Base-by-base conservation (phyloP, 176 grass and related monocot genomes). In the Aegilops tauschii region DNA sequence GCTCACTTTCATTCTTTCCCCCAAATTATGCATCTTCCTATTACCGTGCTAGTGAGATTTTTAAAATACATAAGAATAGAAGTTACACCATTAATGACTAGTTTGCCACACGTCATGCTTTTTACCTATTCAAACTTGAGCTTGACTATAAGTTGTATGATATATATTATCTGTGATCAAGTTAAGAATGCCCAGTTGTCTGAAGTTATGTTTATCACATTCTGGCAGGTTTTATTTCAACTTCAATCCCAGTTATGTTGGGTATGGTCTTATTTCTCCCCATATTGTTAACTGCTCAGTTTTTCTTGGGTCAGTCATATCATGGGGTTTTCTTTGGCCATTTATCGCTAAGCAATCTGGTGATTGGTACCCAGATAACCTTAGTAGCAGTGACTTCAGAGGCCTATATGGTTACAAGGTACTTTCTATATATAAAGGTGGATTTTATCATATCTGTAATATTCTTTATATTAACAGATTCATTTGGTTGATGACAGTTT, bases 181-280 rank as follows among this genome's bases (percentile, higher is more conserved):
- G 3, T 66, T 45, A 65, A 80, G 31, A 81, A 56, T 35, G 17
- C 9, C 34, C 47, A 70, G 62, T 44, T 12, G 3, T 28, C 81
- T 76, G 40, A 77, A 64, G 11, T 84, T 65, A 6, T 14, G 13
- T 76, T 56, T 50, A 58, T 63, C 25, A 10, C 47, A 54, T 73
- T 35, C 17, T 13, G 72, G 54, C 84, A 90, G 88, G 32, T 90
- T 90, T 78, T 86, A 83, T 86, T 90, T 90, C 42, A 31, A 86
- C 65, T 90, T 90, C 73, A 90, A 85, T 65, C 88, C 88, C 59
- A 83, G 88, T 86, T 90, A 83, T 90, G 88, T 90, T 39, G 88
- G 88, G 17, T 90, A 86, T 90, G 88, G 88, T 71, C 79, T 90
- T 90, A 86, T 90, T 77, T 90, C 79, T 40, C 79, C 83, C 40